Base-by-base conservation (phyloP, 2,329 filamentous ascomycete species). In the Hymenoscyphus occultus region DNA sequence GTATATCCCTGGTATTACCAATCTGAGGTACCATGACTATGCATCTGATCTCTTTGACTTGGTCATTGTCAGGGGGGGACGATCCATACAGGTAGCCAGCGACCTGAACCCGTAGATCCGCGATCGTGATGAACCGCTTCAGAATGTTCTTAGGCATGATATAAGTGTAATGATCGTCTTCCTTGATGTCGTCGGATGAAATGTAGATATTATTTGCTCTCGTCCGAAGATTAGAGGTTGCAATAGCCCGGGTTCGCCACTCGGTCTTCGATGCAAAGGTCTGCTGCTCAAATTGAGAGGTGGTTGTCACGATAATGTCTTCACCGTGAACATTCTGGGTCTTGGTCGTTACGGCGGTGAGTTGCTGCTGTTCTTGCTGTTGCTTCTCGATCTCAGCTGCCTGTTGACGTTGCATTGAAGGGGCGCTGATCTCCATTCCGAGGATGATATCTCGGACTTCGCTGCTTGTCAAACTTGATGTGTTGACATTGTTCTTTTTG, bases 401-500 rank as follows among this genome's bases (percentile, higher is more conserved):
- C 79, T 98, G 95, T 79, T 99, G 96, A 75, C 96, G 89, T 80
- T 99, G 95, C 88, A 99, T 90, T 1, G 94, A 98, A 31, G 95
- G 95, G 35, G 95, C 96, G 66, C 92, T 97, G 65, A 99, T 99
- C 77, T 99, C 96, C 96, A 99, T 99, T 84, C 95, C 95, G 69
- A 99, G 80, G 73, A 99, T 99, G 74, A 99, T 98, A 75, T 99
- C 95, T 73, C 95, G 89, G 60, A 99, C 95, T 86, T 99, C 95
- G 73, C 91, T 97, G 76, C 88, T 97, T 0, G 95, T 99, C 79
- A 99, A 83, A 77, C 93, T 97, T 16, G 96, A 96, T 13, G 95
- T 94, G 73, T 99, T 99, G 81, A 99, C 95, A 72, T 98, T 99
- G 83, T 99, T 99, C 86, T 99, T 99, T 86, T 98, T 99, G 76